Conservation (phyloP, 2,329 filamentous ascomycete genomes). For the Alternaria angustiovoidea region DNA sequence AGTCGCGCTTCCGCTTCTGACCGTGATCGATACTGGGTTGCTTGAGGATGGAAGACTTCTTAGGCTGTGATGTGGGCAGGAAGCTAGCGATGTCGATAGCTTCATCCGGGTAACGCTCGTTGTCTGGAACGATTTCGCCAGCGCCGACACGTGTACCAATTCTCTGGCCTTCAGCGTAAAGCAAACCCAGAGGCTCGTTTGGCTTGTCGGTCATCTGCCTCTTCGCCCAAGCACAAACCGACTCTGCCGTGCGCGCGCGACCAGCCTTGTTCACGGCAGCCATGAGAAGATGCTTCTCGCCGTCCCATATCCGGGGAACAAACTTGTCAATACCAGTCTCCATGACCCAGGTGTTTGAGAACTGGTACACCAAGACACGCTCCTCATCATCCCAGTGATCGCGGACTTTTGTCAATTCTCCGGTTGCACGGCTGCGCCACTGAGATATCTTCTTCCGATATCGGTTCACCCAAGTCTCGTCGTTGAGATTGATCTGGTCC, state of each 20-base stretch:
- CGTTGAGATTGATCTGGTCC: conserved; percentile 1
- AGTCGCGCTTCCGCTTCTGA: too few species aligned
- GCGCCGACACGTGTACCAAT: not conserved
- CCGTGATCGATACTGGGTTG: rapidly evolving
- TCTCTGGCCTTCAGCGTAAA: not conserved
- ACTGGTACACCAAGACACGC: not conserved
- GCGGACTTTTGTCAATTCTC: not conserved
- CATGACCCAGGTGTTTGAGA: not conserved
- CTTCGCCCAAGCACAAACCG: not conserved
- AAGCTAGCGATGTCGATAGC: not conserved
- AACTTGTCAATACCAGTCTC: not conserved
- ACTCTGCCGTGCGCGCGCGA: not conserved
- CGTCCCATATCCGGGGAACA: not conserved
- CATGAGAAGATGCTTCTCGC: not conserved
- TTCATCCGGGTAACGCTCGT: not conserved
- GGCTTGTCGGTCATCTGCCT: not conserved
- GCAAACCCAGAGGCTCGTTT: not conserved
- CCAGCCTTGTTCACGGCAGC: not conserved
- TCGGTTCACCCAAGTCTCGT: not conserved
- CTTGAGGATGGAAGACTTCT: not conserved
- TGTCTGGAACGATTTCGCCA: not conserved
- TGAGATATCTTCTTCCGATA: not conserved
- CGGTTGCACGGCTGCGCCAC: not conserved
- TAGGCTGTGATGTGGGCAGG: not conserved
- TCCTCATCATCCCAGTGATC: not conserved